A percentile compares a stretch with the other conserved stretches of the same genome.
These are phyloP conservation scores for Sordariomycetes sp. DNA, from an alignment of 2,329 filamentous ascomycete species.

Conservation along the genomic window DNA sequence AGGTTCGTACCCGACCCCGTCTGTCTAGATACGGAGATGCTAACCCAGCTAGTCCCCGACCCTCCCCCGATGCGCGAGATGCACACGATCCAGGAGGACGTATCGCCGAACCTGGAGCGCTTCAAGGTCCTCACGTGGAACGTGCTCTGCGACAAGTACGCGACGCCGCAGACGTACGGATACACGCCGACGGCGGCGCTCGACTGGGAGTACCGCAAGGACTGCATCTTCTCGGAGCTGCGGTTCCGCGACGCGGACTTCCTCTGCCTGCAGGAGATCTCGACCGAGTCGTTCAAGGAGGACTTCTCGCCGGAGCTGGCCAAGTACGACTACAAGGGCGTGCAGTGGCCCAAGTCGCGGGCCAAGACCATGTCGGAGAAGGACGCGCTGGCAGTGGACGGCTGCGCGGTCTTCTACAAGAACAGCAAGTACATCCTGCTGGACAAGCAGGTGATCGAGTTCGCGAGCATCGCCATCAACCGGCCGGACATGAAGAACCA, in stretches of 20 bases:
- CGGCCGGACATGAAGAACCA: constrained; percentile 94
- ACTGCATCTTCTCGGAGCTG: constrained; percentile 76
- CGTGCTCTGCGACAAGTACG: constrained; percentile 88
- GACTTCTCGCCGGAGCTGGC: constrained; percentile 83
- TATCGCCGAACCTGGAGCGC: constrained; percentile 48
- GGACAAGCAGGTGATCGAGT: constrained; percentile 91
- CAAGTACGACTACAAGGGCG: constrained; percentile 82
- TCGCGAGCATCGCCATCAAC: constrained; percentile 84
- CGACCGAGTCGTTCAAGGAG: constrained; percentile 82
- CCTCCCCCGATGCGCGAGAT: constrained; percentile 68
- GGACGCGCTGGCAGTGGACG: constrained; percentile 83
- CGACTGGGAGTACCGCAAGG: constrained; percentile 76
- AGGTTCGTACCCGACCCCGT: constrained; percentile 37
- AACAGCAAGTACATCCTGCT: constrained; percentile 86
- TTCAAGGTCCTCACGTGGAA: constrained; percentile 91
- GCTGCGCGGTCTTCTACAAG: constrained; percentile 95
- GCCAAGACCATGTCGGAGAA: constrained; percentile 86
- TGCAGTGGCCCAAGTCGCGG: constrained; percentile 84
- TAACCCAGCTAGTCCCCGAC: constrained; percentile 50
- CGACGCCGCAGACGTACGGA: constrained; percentile 74
- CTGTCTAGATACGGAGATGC: neutral
- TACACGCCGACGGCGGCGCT: constrained; percentile 79
- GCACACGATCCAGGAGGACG: constrained; percentile 65
- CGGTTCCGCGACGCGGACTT: constrained; percentile 74
- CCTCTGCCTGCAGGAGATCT: constrained; percentile 87